Conservation (phyloP, 176 grass and related monocot genomes). For the Juncus inflexus region DNA sequence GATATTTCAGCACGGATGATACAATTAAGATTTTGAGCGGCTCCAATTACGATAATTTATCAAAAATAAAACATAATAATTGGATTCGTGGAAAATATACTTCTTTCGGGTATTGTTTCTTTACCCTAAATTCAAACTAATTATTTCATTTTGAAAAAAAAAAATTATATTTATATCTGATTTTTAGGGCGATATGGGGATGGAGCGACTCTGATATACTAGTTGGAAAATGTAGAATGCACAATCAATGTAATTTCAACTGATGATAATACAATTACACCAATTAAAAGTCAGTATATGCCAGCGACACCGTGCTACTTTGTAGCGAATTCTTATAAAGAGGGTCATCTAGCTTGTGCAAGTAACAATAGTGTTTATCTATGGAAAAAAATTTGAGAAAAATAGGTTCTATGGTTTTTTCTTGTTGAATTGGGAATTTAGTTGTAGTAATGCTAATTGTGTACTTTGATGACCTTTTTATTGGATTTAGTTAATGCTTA, state of each 20-base stretch:
- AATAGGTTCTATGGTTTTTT: no score
- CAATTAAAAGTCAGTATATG: conserved; percentile 31
- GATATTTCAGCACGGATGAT: conserved; percentile 33
- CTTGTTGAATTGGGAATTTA: no score
- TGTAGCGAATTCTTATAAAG: conserved; percentile 20
- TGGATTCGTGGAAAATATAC: conserved; percentile 25
- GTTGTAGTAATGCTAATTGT: no score
- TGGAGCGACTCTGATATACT: conserved; percentile 42
- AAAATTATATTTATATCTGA: not conserved
- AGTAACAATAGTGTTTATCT: conserved; percentile 22
- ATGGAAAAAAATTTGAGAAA: conserved; percentile 15
- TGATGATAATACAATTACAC: not conserved
- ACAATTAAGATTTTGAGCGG: conserved; percentile 28
- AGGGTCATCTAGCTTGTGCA: conserved; percentile 31
- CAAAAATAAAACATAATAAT: conserved; percentile 24
- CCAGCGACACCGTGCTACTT: conserved; percentile 23
- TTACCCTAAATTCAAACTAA: not conserved
- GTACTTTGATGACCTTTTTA: no score
- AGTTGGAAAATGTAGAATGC: conserved; percentile 35
- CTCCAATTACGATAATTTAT: conserved; percentile 28
- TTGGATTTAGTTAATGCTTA: no score
- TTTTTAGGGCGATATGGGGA: conserved; percentile 44
- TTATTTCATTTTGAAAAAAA: not conserved
- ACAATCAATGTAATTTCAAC: conserved; percentile 42
- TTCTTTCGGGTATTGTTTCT: conserved; percentile 32